Percentiles rank a stretch among this genome's conserved stretches.
Conservation (phyloP, 2,329 filamentous ascomycete genomes). For the Fusarium temperatum region DNA sequence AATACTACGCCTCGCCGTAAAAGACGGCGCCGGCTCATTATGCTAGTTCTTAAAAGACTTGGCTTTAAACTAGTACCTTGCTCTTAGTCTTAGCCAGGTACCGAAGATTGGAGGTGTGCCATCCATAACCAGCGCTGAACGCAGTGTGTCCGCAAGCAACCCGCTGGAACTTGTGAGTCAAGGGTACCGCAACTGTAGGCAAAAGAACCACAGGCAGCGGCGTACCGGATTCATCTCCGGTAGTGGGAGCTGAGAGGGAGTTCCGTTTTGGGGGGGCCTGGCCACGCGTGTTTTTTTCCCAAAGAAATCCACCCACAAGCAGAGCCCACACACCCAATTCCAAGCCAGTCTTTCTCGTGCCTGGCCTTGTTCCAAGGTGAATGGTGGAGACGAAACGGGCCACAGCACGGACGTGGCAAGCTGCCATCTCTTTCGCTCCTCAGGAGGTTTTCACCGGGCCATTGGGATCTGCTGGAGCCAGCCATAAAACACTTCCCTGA, state of each 20-base stretch:
- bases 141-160: conserved; percentile 23
- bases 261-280: conserved; percentile 15
- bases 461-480: conserved; percentile 36
- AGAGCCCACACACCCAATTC: conserved; percentile 4
- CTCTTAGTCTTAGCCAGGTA: conserved; percentile 24
- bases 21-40: conserved; percentile 25
- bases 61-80: conserved; percentile 30
- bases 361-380: conserved; percentile 17
- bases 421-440: conserved; percentile 22
- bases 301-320: conserved; percentile 6
- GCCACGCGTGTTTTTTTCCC: conserved; percentile 38
- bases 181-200: conserved; percentile 11
- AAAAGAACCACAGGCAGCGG: conserved; percentile 16
- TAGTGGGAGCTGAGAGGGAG: conserved; percentile 20
- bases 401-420: conserved; percentile 40
- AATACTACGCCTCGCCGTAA: conserved; percentile 39
- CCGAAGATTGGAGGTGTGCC: conserved; percentile 15
- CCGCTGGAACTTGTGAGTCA: neutral
- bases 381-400: conserved; percentile 20
- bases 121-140: conserved; percentile 21
- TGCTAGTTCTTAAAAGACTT: conserved; percentile 37
- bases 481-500: conserved; percentile 22
- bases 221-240: conserved; percentile 34
- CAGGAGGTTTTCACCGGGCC: conserved; percentile 4
- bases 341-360: conserved; percentile 18